These are phyloP conservation scores for Aspergillus quadricinctus DNA, from an alignment of 2,329 filamentous ascomycete genomes.

Conservation along the genomic window DNA sequence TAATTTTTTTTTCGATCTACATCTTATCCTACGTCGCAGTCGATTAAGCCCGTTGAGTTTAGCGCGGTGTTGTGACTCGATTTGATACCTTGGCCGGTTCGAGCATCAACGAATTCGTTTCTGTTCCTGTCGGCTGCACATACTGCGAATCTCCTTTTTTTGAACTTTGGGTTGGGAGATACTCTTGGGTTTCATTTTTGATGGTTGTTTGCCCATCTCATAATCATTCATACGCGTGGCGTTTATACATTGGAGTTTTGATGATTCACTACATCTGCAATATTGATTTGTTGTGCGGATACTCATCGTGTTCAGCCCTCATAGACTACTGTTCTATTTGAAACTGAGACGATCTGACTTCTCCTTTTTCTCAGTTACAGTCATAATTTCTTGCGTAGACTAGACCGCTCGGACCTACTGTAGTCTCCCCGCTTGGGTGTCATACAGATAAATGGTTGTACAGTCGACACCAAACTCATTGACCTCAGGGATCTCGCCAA, in stretches of 20 bases:
- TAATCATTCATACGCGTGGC: slow-evolving; percentile 22
- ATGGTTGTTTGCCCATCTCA: slow-evolving; percentile 3
- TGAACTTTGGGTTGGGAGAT: slow-evolving; percentile 10
- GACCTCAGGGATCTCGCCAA: background rate
- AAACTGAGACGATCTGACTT: background rate
- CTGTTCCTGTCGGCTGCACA: background rate
- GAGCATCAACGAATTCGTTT: background rate
- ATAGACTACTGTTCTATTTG: background rate
- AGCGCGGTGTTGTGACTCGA: slow-evolving; percentile 27
- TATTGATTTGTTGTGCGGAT: slow-evolving; percentile 8
- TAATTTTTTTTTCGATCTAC: slow-evolving; percentile 10
- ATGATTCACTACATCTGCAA: slow-evolving; percentile 8
- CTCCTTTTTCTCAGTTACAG: background rate
- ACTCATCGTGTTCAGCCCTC: slow-evolving; percentile 1
- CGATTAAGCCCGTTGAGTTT: slow-evolving; percentile 20
- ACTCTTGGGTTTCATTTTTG: slow-evolving; percentile 1
- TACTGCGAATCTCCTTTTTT: background rate
- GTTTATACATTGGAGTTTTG: slow-evolving; percentile 21
- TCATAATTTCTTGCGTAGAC: background rate
- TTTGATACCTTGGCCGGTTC: slow-evolving; percentile 1
- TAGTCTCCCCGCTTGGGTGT: background rate
- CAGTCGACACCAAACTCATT: background rate
- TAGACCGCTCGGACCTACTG: background rate
- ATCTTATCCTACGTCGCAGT: slow-evolving; percentile 9
- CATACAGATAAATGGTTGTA: background rate